These are phyloP conservation scores for Knufia fluminis DNA, from an alignment of 2,329 filamentous ascomycete genomes.

Conservation along the genomic window DNA sequence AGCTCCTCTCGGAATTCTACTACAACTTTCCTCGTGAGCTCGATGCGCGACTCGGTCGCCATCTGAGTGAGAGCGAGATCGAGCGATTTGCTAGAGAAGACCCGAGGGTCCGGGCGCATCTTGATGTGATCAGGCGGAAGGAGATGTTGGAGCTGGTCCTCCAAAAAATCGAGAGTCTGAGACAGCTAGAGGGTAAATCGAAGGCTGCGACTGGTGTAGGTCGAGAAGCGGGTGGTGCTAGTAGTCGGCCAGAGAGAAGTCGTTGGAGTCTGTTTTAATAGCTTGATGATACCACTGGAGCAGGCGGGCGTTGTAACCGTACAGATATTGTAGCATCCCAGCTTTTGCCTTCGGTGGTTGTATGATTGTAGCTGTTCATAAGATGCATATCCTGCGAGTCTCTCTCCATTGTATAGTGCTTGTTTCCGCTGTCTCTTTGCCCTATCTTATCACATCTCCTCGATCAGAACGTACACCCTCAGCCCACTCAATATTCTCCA, in stretches of 20 bases:
- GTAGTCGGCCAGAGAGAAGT: conserved; percentile 26
- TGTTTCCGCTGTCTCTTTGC: too few species aligned
- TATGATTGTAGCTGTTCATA: neutral
- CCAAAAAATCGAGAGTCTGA: conserved; percentile 87
- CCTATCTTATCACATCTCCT: too few species aligned
- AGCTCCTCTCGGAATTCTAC: conserved; percentile 93
- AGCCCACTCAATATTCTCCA: neutral
- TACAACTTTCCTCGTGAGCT: conserved; percentile 94
- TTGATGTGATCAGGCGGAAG: conserved; percentile 87
- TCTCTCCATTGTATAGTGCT: too few species aligned
- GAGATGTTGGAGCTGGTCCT: conserved; percentile 87
- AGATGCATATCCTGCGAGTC: neutral
- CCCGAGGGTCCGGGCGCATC: conserved; percentile 74
- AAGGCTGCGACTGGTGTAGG: conserved; percentile 41
- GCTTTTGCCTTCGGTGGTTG: neutral
- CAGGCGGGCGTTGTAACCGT: conserved; percentile 7
- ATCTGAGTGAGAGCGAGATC: conserved; percentile 67
- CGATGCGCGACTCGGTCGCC: conserved; percentile 73
- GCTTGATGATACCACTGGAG: conserved; percentile 7
- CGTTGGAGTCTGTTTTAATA: conserved; percentile 37
- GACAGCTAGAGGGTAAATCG: conserved; percentile 70
- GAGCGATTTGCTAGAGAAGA: conserved; percentile 91
- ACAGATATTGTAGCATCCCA: neutral
- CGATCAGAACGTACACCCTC: neutral
- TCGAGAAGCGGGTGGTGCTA: conserved; percentile 28